These are phyloP conservation scores for Tolypocladium album DNA, from an alignment of 2,329 filamentous ascomycete genomes.

Conservation along the genomic window DNA sequence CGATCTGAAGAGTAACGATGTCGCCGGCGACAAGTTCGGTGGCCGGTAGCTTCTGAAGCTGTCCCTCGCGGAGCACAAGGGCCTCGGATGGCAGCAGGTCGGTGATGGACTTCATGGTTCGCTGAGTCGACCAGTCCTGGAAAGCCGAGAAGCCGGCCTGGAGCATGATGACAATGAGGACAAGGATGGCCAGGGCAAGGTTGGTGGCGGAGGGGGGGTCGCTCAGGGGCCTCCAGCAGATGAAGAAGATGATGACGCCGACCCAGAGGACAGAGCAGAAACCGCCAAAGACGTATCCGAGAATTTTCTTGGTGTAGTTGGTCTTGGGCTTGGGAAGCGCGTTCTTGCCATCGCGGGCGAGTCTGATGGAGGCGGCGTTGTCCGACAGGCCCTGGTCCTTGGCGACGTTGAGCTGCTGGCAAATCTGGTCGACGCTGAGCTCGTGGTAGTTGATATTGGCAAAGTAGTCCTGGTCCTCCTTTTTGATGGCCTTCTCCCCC, in stretches of 20 bases:
- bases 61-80: constrained; percentile 31
- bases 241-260: constrained; percentile 34
- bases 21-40: constrained; percentile 34
- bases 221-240: constrained; percentile 36
- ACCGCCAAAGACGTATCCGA: constrained; percentile 33
- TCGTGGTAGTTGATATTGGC: constrained; percentile 26
- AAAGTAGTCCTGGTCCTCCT: constrained; percentile 31
- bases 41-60: constrained; percentile 26
- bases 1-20: constrained; percentile 32
- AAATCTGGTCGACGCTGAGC: constrained; percentile 21
- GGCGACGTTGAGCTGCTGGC: constrained; percentile 27
- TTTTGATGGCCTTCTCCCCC: constrained; percentile 15
- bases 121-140: constrained; percentile 34
- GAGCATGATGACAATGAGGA: constrained; percentile 34
- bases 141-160: constrained; percentile 35
- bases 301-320: constrained; percentile 29
- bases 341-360: constrained; percentile 30
- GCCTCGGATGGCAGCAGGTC: constrained; percentile 32
- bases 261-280: constrained; percentile 37
- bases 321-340: constrained; percentile 28
- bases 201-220: constrained; percentile 31
- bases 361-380: constrained; percentile 18
- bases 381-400: constrained; percentile 22
- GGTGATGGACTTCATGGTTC: constrained; percentile 35
- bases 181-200: constrained; percentile 32